A percentile compares a stretch with the other conserved stretches of the same genome.
These are phyloP conservation scores for Phytophthora uliginosa DNA, from an alignment of 352 stramenopile species.

Conservation along the genomic window DNA sequence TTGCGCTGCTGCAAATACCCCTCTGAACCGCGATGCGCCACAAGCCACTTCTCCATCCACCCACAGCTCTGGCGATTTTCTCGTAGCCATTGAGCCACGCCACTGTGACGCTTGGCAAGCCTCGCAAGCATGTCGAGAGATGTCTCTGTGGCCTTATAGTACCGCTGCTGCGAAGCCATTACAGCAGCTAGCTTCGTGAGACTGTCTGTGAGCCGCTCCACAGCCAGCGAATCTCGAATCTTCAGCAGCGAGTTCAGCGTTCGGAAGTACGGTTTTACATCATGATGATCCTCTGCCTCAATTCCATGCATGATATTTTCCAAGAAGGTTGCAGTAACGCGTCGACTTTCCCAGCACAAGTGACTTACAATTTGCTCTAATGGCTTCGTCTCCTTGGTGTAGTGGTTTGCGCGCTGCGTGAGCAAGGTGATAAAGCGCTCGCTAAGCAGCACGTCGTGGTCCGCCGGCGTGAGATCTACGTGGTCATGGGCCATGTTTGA, in stretches of 20 bases:
- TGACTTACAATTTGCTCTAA: slow-evolving; percentile 84
- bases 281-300: slow-evolving; percentile 83
- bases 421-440: slow-evolving; percentile 84
- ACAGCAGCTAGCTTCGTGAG: slow-evolving; percentile 82
- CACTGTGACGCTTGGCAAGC: slow-evolving; percentile 79
- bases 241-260: slow-evolving; percentile 87
- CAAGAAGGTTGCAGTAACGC: slow-evolving; percentile 64
- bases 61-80: slow-evolving; percentile 71
- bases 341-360: slow-evolving; percentile 83
- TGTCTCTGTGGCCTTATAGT: slow-evolving; percentile 88
- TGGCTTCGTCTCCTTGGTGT: slow-evolving; percentile 84
- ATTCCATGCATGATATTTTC: slow-evolving; percentile 82
- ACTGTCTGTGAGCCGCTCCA: slow-evolving; percentile 68
- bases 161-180: slow-evolving; percentile 88
- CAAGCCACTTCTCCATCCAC: slow-evolving; percentile 90
- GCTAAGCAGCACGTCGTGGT: slow-evolving; percentile 77
- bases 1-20: slow-evolving; percentile 80
- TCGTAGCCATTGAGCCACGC: slow-evolving; percentile 72
- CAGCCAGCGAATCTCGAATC: slow-evolving; percentile 74
- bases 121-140: slow-evolving; percentile 90
- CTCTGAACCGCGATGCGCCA: slow-evolving; percentile 67
- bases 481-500: slow-evolving; percentile 77
- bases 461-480: slow-evolving; percentile 65
- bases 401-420: slow-evolving; percentile 76
- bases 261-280: slow-evolving; percentile 91